A percentile compares a stretch with the other conserved stretches of the same genome.
These are phyloP conservation scores for Somion occarium DNA, from an alignment of 1,284 basidiomycete species.

Conservation along the genomic window DNA sequence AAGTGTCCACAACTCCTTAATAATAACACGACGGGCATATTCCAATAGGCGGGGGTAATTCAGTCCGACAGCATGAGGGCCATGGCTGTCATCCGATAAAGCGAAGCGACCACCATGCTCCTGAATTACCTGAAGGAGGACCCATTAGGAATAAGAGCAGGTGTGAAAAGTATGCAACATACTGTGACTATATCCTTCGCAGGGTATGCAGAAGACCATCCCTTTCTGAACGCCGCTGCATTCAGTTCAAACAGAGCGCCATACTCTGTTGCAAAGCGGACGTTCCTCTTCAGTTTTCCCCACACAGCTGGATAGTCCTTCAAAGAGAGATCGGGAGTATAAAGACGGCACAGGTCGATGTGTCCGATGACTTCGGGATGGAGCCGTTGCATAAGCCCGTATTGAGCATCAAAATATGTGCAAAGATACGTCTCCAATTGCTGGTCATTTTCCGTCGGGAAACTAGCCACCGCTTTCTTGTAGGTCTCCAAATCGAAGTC, in stretches of 20 bases:
- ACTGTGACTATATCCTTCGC: slow-evolving; percentile 74
- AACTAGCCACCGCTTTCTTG: slow-evolving; percentile 47
- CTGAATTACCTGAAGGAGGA: slow-evolving; percentile 56
- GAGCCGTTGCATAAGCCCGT: slow-evolving; percentile 61
- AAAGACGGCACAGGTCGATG: slow-evolving; percentile 87
- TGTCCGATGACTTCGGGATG: slow-evolving; percentile 92
- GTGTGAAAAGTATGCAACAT: slow-evolving; percentile 23
- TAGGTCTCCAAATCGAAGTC: slow-evolving; percentile 85
- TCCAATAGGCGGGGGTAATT: slow-evolving; percentile 70
- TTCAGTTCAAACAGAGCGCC: slow-evolving; percentile 95
- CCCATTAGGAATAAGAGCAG: not conserved
- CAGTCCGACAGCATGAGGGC: slow-evolving; percentile 81
- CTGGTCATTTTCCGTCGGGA: slow-evolving; percentile 8
- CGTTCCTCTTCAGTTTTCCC: slow-evolving; percentile 71
- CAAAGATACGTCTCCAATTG: slow-evolving; percentile 48
- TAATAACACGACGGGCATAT: slow-evolving; percentile 62
- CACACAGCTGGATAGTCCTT: slow-evolving; percentile 53
- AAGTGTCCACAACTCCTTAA: slow-evolving; percentile 71
- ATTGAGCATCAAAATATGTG: slow-evolving; percentile 83
- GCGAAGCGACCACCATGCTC: slow-evolving; percentile 68
- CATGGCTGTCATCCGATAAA: slow-evolving; percentile 96
- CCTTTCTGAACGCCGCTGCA: slow-evolving; percentile 89
- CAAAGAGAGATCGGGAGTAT: slow-evolving; percentile 57
- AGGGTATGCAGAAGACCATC: slow-evolving; percentile 86
- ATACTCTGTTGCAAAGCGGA: slow-evolving; percentile 71